These are phyloP conservation scores for Aspergillus caelatus DNA, from an alignment of 2,329 filamentous ascomycete genomes.

Conservation along the genomic window DNA sequence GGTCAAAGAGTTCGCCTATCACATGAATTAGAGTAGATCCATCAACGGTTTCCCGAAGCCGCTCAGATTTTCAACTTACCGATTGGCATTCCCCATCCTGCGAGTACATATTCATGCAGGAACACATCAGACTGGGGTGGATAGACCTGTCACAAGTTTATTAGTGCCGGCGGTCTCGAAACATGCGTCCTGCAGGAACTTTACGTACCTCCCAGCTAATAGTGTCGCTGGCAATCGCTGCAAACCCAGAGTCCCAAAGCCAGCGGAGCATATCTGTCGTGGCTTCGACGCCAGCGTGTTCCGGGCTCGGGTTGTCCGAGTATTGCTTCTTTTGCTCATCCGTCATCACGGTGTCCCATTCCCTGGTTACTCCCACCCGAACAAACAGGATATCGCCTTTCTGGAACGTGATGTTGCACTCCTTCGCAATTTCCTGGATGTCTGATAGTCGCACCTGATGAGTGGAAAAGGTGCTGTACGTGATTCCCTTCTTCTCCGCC, in stretches of 20 bases:
- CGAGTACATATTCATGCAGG: constrained; percentile 53
- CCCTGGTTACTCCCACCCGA: constrained; percentile 45
- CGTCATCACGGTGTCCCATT: constrained; percentile 46
- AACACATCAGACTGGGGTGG: constrained; percentile 44
- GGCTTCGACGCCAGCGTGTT: constrained; percentile 54
- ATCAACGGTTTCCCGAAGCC: not conserved
- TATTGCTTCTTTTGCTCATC: constrained; percentile 33
- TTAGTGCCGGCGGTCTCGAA: not conserved
- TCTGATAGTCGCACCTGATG: constrained; percentile 42
- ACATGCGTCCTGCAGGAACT: not conserved
- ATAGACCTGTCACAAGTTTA: constrained; percentile 40
- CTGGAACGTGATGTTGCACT: constrained; percentile 49
- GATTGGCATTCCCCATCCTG: constrained; percentile 56
- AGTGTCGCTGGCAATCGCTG: constrained; percentile 61
- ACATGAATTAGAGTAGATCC: constrained; percentile 7
- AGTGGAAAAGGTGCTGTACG: constrained; percentile 45
- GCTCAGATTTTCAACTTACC: constrained; percentile 34
- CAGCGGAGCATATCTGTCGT: constrained; percentile 56
- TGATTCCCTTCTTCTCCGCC: constrained; percentile 44
- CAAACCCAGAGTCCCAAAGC: constrained; percentile 62
- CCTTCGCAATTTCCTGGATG: constrained; percentile 44
- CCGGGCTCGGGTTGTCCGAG: constrained; percentile 40
- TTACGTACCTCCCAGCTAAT: constrained; percentile 55
- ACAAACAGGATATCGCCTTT: constrained; percentile 59
- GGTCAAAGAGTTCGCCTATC: constrained; percentile 50